A percentile compares a stretch with the other conserved stretches of the same genome.
phyloP scores from a whole-genome alignment of 2,329 filamentous ascomycete species.

The Colletotrichum siamense region DNA sequence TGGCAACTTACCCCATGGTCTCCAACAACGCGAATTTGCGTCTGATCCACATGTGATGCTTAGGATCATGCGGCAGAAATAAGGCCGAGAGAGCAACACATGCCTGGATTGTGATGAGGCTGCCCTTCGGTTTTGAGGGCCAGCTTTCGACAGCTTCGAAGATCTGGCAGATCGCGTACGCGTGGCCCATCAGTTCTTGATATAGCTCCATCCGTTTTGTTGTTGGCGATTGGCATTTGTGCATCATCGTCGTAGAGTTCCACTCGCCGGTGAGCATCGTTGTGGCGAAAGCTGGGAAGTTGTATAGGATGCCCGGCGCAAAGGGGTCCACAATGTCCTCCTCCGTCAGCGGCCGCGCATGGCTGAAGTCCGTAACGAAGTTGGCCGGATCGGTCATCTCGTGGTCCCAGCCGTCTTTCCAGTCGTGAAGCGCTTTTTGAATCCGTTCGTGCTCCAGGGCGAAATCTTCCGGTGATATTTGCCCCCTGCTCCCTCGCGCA shows the following conservation, averaged over 20 bases:
- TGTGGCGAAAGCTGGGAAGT: conserved; percentile 72
- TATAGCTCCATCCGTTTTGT: conserved; percentile 55
- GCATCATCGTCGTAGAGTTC: conserved; percentile 81
- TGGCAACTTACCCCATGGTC: conserved; percentile 67
- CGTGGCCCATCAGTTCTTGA: conserved; percentile 63
- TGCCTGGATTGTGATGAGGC: conserved; percentile 75
- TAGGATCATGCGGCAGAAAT: conserved; percentile 78
- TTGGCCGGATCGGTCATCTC: conserved; percentile 65
- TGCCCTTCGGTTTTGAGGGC: conserved; percentile 72
- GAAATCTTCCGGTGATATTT: conserved; percentile 71
- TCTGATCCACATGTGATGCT: conserved; percentile 79
- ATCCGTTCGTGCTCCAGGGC: conserved; percentile 63
- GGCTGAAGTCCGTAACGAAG: conserved; percentile 68
- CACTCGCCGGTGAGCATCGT: conserved; percentile 81
- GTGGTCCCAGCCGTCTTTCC: conserved; percentile 65
- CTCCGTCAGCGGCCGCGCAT: conserved; percentile 54
- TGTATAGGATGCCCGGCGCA: conserved; percentile 71
- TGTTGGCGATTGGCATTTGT: conserved; percentile 73
- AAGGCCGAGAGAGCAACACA: conserved; percentile 77
- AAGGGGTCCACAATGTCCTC: conserved; percentile 79
- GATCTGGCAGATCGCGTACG: conserved; percentile 75
- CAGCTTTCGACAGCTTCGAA: conserved; percentile 81
- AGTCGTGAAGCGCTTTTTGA: conserved; percentile 48
- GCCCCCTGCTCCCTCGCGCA: conserved; percentile 67
- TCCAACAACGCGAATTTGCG: conserved; percentile 82